Evolutionary conservation across 2,329 filamentous ascomycete genomes (phyloP).

Genomic region (Hypoxylon sp.): DNA sequence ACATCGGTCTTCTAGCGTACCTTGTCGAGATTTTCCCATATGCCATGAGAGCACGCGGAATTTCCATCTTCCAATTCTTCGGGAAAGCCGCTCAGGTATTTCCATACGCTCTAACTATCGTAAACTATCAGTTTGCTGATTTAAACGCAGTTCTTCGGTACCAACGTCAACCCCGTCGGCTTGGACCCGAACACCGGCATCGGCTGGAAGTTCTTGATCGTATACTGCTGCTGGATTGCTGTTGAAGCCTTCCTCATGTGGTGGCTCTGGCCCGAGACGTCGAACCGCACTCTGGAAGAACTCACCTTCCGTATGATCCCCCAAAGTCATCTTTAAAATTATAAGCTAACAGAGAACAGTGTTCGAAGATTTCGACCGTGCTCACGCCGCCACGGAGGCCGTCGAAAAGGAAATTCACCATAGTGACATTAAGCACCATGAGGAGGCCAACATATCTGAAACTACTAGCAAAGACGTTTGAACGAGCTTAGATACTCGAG

Average conservation of each 20-base stretch:
- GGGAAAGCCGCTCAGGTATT: slow-evolving; percentile 52
- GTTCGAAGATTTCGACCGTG: slow-evolving; percentile 51
- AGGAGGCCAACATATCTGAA: slow-evolving; percentile 45
- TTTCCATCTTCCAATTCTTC: slow-evolving; percentile 58
- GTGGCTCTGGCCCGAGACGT: slow-evolving; percentile 85
- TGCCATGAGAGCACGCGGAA: slow-evolving; percentile 67
- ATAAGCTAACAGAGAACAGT: slow-evolving; percentile 46
- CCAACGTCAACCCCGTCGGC: slow-evolving; percentile 52
- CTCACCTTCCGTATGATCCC: slow-evolving; percentile 51
- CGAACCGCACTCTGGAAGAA: slow-evolving; percentile 81
- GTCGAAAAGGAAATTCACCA: slow-evolving; percentile 52
- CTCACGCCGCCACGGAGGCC: slow-evolving; percentile 47
- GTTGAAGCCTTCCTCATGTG: slow-evolving; percentile 68
- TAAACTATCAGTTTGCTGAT: slow-evolving; percentile 3
- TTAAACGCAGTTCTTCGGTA: slow-evolving; percentile 60
- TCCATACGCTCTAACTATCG: background rate
- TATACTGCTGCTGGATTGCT: slow-evolving; percentile 53
- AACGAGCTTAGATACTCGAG: background rate
- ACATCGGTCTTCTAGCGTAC: slow-evolving; percentile 54
- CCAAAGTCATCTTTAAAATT: background rate
- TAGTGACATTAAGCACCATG: slow-evolving; percentile 41
- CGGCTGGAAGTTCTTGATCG: slow-evolving; percentile 51
- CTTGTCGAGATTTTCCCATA: slow-evolving; percentile 70
- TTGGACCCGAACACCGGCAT: slow-evolving; percentile 54
- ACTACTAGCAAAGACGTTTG: slow-evolving; percentile 46